Evolutionary conservation across 345 rosid genomes (phyloP), one percentile per base, ranked within the genome.

Genomic region (Gossypium rotundifolium): DNA sequence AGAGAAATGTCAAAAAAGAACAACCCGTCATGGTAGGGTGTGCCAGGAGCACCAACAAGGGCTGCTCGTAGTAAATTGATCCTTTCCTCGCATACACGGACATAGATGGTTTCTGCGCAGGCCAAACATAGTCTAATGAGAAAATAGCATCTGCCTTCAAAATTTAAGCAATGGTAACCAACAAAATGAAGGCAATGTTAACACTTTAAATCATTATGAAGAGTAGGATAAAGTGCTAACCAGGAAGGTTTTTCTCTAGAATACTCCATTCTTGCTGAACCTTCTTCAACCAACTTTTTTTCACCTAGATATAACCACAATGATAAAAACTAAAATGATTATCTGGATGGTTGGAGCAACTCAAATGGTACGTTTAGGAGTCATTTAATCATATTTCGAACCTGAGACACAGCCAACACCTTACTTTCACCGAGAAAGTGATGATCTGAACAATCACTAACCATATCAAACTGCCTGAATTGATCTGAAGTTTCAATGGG

Each of bases 191-290:
- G 20, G 2, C 22, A 5, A 42, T 9, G 25, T 5, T 53, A 51
- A 27, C 23, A 33, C 9, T 11, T 17, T 55, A 55, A 58, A 66
- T 57, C 58, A 70, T 62, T 42, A 61, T 8, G 54, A 12, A 70
- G 4, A 17, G 54, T 40, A 70, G 74, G 61, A 70, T 29, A n/a
- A 73, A 74, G 78, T 76, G 77, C 87, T 80, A 65, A 92, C 99
- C 93, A 33, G 98, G 97, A 75, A 95, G 93, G 83, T 88, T 79
- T 74, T 83, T 82, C 84, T 88, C 86, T 61, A 95, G 83, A 57
- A 84, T 81, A 82, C 82, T 90, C 99, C 99, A 95, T 74, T 95
- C 99, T 82, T 88, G 91, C 78, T 85, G 94, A 80, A 95, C 94
- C 82, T 83, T 93, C 88, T 88, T 95, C 80, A 88, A 79, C 99